These are phyloP conservation scores for Cryomyces minteri DNA, from an alignment of 495 filamentous ascomycete species.

Conservation along the genomic window DNA sequence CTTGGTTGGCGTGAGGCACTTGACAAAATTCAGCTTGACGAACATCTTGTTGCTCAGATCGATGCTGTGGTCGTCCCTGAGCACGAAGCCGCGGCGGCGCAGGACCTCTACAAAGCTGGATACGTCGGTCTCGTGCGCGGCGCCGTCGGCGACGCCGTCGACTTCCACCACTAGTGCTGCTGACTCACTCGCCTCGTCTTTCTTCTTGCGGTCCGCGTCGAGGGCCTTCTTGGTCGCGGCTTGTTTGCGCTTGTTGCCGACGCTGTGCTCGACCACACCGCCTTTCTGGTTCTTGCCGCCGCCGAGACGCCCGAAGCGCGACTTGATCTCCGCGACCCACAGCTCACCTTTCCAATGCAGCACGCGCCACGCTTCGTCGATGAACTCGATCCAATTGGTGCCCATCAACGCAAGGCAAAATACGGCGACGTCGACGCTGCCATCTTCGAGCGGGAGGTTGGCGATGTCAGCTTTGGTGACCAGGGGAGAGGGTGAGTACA, in stretches of 20 bases:
- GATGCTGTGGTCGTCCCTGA: constrained; percentile 40
- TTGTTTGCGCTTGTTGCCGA: constrained; percentile 32
- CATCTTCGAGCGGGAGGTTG: constrained; percentile 52
- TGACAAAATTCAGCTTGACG: constrained; percentile 86
- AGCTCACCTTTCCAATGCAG: constrained; percentile 83
- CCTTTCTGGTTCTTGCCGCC: constrained; percentile 22
- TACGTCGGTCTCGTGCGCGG: constrained; percentile 43
- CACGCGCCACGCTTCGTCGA: constrained; percentile 86
- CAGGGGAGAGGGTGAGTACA: constrained; percentile 29
- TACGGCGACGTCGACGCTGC: constrained; percentile 62
- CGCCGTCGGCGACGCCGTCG: constrained; percentile 27
- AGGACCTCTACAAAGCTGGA: constrained; percentile 77
- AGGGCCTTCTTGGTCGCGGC: constrained; percentile 13
- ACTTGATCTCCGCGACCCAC: constrained; percentile 95
- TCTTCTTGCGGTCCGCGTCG: constrained; percentile 7
- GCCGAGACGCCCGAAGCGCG: constrained; percentile 47
- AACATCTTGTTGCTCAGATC: constrained; percentile 95
- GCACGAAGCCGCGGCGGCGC: constrained; percentile 53
- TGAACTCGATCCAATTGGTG: constrained; percentile 90
- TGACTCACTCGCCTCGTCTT: constrained; percentile 32
- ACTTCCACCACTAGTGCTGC: constrained; percentile 28
- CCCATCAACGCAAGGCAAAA: constrained; percentile 97
- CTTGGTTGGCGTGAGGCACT: constrained; percentile 44
- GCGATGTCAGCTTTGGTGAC: constrained; percentile 82
- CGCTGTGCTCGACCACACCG: constrained; percentile 41